A percentile compares a stretch with the other conserved stretches of the same genome.
These are phyloP conservation scores for Pleurotus eryngii DNA, from an alignment of 768 basidiomycete genomes.

Conservation along the genomic window DNA sequence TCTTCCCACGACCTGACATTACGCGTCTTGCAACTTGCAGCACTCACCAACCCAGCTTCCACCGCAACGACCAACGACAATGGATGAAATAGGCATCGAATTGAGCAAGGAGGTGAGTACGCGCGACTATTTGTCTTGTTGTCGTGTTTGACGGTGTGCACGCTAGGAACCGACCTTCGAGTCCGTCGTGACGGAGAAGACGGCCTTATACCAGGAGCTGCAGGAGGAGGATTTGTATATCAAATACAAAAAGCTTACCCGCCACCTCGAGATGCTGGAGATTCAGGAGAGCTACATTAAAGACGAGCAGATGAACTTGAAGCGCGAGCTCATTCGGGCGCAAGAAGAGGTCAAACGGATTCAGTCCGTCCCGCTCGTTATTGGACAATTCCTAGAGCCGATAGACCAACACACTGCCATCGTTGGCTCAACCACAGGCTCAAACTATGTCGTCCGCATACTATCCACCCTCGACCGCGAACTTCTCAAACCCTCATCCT, in stretches of 20 bases:
- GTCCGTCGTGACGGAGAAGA: constrained; percentile 85
- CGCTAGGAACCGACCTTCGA: constrained; percentile 86
- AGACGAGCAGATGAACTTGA: constrained; percentile 96
- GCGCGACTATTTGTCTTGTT: no score
- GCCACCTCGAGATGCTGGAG: constrained; percentile 93
- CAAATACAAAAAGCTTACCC: constrained; percentile 94
- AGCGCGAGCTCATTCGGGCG: constrained; percentile 95
- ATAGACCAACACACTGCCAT: constrained; percentile 98
- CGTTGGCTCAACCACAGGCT: constrained; percentile 96
- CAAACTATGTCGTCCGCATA: constrained; percentile 97
- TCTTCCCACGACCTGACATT: background rate
- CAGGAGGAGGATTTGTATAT: constrained; percentile 94
- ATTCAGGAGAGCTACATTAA: constrained; percentile 97
- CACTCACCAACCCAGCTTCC: background rate
- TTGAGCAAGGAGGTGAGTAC: constrained; percentile 69
- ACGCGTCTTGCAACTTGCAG: constrained; percentile 3
- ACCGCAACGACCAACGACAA: constrained; percentile 29
- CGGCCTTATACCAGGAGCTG: constrained; percentile 79
- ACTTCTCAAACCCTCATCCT: constrained; percentile 93
- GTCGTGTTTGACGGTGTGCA: no score
- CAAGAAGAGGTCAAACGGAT: constrained; percentile 99
- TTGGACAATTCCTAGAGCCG: constrained; percentile 98
- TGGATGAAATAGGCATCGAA: constrained; percentile 91
- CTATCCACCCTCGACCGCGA: constrained; percentile 96
- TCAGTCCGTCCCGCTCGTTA: constrained; percentile 97